Evolutionary conservation across 2,329 filamentous ascomycete genomes (phyloP).

Genomic region (Aspergillus oerlinghausenensis): DNA sequence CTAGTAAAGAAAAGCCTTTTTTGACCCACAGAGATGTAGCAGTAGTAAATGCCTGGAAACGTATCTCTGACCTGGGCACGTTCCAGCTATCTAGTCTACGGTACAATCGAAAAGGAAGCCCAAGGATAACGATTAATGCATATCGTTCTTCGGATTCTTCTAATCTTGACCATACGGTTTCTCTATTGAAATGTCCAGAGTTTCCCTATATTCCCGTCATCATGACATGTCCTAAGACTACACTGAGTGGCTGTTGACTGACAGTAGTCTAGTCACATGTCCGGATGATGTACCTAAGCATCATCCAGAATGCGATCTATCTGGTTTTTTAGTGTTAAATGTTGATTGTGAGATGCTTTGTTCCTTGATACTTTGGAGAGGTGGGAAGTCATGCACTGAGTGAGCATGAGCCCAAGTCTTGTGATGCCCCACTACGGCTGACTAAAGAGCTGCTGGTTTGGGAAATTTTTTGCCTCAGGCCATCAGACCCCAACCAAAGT

Average conservation of each 20-base stretch:
- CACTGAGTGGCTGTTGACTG: too few species aligned
- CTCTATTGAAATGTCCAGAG: not conserved
- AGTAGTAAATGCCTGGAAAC: not conserved
- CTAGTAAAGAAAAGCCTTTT: too few species aligned
- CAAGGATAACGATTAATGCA: not conserved
- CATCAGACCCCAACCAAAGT: constrained; percentile 2
- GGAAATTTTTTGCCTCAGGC: constrained; percentile 5
- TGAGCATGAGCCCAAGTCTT: not conserved
- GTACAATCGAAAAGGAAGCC: not conserved
- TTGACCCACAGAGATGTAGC: too few species aligned
- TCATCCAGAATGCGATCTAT: not conserved
- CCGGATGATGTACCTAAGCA: not conserved
- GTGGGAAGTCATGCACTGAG: not conserved
- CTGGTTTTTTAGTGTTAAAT: not conserved
- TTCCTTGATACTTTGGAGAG: too few species aligned
- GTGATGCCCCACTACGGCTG: constrained; percentile 10
- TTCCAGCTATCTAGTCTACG: not conserved
- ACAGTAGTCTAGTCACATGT: not conserved
- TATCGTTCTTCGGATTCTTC: too few species aligned
- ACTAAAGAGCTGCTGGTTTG: constrained; percentile 10
- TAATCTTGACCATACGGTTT: not conserved
- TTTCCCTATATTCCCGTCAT: not conserved
- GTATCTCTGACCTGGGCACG: not conserved
- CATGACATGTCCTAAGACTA: not conserved
- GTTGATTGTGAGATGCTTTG: not conserved